phyloP scores from a whole-genome alignment of 2,329 filamentous ascomycete genomes.

The Diplodia mutila region DNA sequence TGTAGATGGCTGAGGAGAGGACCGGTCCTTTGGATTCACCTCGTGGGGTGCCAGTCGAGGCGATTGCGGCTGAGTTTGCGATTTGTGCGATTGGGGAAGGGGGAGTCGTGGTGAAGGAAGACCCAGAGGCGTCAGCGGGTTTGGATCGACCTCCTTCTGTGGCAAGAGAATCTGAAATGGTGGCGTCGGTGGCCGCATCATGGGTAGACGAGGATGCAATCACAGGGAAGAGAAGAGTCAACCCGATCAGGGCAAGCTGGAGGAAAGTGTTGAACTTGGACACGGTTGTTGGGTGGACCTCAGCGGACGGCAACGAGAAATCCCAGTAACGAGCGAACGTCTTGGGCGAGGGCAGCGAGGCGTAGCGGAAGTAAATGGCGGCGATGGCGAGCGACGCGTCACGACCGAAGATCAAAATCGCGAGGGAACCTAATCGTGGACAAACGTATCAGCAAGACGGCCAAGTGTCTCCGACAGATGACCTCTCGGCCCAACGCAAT shows the following conservation, averaged over 20 bases:
- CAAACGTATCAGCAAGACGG: slow-evolving; percentile 6
- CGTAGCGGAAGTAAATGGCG: slow-evolving; percentile 94
- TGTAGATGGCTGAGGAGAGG: background rate
- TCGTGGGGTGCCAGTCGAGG: background rate
- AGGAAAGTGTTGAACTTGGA: slow-evolving; percentile 92
- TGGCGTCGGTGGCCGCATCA: slow-evolving; percentile 6
- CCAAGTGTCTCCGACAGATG: slow-evolving; percentile 21
- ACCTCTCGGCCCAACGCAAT: background rate
- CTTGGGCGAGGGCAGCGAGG: slow-evolving; percentile 89
- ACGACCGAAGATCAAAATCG: slow-evolving; percentile 85
- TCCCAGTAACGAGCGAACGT: slow-evolving; percentile 95
- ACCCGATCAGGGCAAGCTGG: slow-evolving; percentile 83
- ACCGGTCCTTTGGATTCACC: background rate
- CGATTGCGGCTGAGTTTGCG: background rate
- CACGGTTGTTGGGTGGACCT: slow-evolving; percentile 80
- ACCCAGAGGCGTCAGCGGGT: slow-evolving; percentile 2
- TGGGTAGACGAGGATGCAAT: slow-evolving; percentile 48
- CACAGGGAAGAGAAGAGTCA: slow-evolving; percentile 79
- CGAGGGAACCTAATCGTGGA: slow-evolving; percentile 70
- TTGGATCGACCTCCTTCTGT: background rate
- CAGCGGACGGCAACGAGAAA: slow-evolving; percentile 85
- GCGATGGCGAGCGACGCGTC: slow-evolving; percentile 82
- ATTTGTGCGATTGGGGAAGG: background rate
- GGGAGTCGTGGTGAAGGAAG: slow-evolving; percentile 9
- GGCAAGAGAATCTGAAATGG: slow-evolving; percentile 21